Conservation (phyloP, 805 yeast species). For the Kazachstania viticola region DNA sequence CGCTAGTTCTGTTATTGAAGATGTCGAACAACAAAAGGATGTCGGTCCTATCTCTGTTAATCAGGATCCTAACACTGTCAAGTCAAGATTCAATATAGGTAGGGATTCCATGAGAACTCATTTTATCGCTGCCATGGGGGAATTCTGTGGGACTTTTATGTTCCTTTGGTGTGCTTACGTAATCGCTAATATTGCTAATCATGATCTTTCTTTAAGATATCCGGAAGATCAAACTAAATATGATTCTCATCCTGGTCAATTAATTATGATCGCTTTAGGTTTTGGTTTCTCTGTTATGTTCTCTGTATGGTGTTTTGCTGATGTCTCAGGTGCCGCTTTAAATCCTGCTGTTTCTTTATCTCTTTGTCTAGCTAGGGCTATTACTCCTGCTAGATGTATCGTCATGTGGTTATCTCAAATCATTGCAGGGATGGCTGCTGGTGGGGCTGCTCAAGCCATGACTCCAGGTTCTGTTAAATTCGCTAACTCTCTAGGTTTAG, state of each 20-base stretch:
- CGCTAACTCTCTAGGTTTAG: slow-evolving; percentile 63
- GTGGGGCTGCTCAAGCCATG: slow-evolving; percentile 77
- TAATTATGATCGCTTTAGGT: slow-evolving; percentile 74
- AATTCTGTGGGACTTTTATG: slow-evolving; percentile 76
- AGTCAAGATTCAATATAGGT: slow-evolving; percentile 5
- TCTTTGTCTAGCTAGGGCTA: slow-evolving; percentile 59
- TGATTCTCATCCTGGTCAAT: slow-evolving; percentile 52
- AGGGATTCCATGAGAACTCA: slow-evolving; percentile 44
- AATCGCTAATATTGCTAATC: slow-evolving; percentile 77
- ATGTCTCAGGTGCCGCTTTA: slow-evolving; percentile 78
- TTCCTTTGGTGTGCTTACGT: slow-evolving; percentile 74
- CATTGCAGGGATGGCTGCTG: slow-evolving; percentile 85
- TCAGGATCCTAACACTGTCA: not conserved
- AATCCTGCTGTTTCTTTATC: slow-evolving; percentile 82
- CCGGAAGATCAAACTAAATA: slow-evolving; percentile 22
- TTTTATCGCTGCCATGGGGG: slow-evolving; percentile 60
- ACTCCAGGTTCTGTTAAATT: slow-evolving; percentile 71
- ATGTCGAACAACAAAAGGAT: not conserved
- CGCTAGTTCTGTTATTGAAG: not conserved
- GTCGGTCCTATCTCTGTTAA: not conserved
- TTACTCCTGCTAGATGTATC: slow-evolving; percentile 59
- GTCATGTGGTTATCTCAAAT: slow-evolving; percentile 58
- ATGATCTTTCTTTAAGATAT: slow-evolving; percentile 29
- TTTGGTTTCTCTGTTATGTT: slow-evolving; percentile 74
- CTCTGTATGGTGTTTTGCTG: slow-evolving; percentile 31